Evolutionary conservation across 768 basidiomycete species (phyloP).

Genomic region (Amylocystis lapponica): DNA sequence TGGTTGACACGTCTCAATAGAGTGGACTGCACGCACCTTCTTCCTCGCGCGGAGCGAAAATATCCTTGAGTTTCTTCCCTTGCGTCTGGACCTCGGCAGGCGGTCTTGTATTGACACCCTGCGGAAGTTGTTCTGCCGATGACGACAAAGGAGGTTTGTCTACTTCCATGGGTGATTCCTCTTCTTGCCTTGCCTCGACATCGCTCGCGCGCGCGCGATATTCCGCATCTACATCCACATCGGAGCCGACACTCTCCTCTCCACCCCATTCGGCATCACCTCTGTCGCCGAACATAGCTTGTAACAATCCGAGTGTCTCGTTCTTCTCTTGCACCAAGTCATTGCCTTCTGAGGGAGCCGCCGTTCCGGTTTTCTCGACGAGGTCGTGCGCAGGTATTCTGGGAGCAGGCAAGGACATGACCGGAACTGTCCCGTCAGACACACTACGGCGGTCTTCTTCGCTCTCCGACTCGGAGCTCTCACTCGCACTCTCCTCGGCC

Average conservation of each 20-base stretch:
- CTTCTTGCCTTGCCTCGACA: conserved; percentile 10
- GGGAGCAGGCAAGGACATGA: neutral
- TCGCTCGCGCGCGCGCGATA: conserved; percentile 15
- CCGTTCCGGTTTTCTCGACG: too few relatives aligned
- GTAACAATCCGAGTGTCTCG: conserved; percentile 42
- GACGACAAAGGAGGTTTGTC: neutral
- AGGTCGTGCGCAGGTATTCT: neutral
- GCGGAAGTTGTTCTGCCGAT: conserved; percentile 21
- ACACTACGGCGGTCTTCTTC: too few relatives aligned
- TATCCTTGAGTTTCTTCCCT: conserved; percentile 51
- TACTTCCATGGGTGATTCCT: conserved; percentile 5
- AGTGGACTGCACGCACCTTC: conserved; percentile 41
- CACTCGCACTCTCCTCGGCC: neutral
- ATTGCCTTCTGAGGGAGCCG: too few relatives aligned
- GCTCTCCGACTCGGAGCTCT: neutral
- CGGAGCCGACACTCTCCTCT: conserved; percentile 51
- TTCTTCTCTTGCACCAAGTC: conserved; percentile 41
- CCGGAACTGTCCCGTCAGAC: too few relatives aligned
- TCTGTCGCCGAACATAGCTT: conserved; percentile 45
- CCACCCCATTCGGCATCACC: conserved; percentile 52
- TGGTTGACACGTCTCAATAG: neutral
- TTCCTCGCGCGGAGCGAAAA: conserved; percentile 67
- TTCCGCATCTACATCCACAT: conserved; percentile 38
- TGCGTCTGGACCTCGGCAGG: conserved; percentile 6
- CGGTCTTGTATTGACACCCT: too few relatives aligned